A percentile compares a stretch with the other conserved stretches of the same genome.
These are phyloP conservation scores for Paxillus rubicundulus DNA, from an alignment of 768 basidiomycete species.

Conservation along the genomic window DNA sequence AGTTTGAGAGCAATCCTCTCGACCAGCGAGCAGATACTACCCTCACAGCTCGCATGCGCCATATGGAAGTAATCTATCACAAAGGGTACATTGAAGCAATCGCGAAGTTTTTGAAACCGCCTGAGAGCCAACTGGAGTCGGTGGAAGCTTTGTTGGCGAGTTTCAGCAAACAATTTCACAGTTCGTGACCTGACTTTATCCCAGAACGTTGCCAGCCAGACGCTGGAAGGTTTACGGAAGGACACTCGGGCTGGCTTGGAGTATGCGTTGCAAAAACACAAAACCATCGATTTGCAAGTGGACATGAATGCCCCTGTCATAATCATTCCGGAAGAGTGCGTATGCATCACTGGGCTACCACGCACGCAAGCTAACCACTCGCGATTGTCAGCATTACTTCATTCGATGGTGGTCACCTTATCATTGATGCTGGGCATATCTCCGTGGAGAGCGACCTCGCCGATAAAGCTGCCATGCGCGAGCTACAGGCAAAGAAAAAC, in stretches of 20 bases:
- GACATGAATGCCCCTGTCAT: slow-evolving; percentile 97
- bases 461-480: slow-evolving; percentile 73
- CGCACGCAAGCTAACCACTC: slow-evolving; percentile 6
- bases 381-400: slow-evolving; percentile 62
- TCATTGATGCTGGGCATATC: slow-evolving; percentile 96
- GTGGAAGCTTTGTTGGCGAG: slow-evolving; percentile 87
- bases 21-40: slow-evolving; percentile 91
- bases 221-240: slow-evolving; percentile 87
- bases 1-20: slow-evolving; percentile 89
- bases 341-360: slow-evolving; percentile 13
- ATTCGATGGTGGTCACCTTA: slow-evolving; percentile 76
- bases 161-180: slow-evolving; percentile 1
- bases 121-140: slow-evolving; percentile 91
- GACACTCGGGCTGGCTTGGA: slow-evolving; percentile 94
- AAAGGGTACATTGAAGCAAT: slow-evolving; percentile 91
- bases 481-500: slow-evolving; percentile 79
- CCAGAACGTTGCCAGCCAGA: slow-evolving; percentile 88
- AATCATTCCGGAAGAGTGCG: slow-evolving; percentile 90
- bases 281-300: slow-evolving; percentile 94
- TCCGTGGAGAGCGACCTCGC: slow-evolving; percentile 88
- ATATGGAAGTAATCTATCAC: slow-evolving; percentile 97
- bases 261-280: slow-evolving; percentile 89
- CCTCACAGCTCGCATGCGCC: slow-evolving; percentile 83
- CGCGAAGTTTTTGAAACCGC: slow-evolving; percentile 88
- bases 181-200: neutral